A percentile compares a stretch with the other conserved stretches of the same genome.
Conservation (phyloP, 129 eudicot genomes). For the Flaveria robusta region DNA sequence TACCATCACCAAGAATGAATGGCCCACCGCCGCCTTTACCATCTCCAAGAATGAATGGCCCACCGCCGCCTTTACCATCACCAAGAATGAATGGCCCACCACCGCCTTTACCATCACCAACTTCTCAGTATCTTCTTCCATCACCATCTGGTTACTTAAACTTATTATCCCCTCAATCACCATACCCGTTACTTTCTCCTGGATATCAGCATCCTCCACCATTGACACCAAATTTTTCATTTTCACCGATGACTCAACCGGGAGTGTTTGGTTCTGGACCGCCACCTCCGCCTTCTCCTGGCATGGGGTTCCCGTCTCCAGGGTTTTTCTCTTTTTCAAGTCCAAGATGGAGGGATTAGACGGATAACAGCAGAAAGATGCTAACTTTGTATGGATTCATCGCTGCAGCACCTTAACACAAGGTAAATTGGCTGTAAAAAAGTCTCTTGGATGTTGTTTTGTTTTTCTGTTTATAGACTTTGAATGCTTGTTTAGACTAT, state of each 20-base stretch:
- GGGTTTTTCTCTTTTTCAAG: conserved; percentile 74
- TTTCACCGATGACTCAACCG: conserved; percentile 64
- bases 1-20: too few relatives aligned
- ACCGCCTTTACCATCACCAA: conserved; percentile 73
- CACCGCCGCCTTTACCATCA: conserved; percentile 66
- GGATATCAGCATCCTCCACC: conserved; percentile 84
- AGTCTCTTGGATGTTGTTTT: conserved; percentile 34
- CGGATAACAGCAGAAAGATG: conserved; percentile 25
- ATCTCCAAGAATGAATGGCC: conserved; percentile 51
- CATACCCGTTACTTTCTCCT: conserved; percentile 92
- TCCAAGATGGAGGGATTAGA: conserved; percentile 91
- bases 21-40: too few relatives aligned
- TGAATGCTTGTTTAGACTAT: conserved; percentile 39
- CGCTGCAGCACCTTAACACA: conserved; percentile 34
- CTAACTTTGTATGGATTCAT: conserved; percentile 36
- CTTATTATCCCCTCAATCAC: conserved; percentile 77
- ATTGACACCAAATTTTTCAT: conserved; percentile 77
- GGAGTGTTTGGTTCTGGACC: conserved; percentile 89
- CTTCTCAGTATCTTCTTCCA: conserved; percentile 73
- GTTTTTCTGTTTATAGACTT: conserved; percentile 44
- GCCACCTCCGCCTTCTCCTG: conserved; percentile 86
- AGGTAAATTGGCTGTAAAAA: conserved; percentile 44
- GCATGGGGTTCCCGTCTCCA: conserved; percentile 84
- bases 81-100: conserved; percentile 64
- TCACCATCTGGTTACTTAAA: conserved; percentile 80